Conservation (phyloP, 169 alveolate species). For the Ichthyophthirius multifiliis region DNA sequence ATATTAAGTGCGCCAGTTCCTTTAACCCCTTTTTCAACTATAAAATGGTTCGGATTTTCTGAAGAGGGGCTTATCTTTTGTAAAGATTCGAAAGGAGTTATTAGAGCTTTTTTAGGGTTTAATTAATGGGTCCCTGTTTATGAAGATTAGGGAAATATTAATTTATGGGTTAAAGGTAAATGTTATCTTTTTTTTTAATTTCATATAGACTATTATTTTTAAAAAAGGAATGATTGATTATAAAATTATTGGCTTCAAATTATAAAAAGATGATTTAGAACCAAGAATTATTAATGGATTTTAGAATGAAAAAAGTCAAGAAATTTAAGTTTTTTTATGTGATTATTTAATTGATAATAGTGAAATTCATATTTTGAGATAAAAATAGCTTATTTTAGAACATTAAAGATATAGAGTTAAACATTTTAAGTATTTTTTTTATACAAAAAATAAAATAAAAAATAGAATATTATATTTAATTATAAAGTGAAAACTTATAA, state of each 20-base stretch:
- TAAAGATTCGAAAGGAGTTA: conserved; percentile 20
- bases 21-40: conserved; percentile 14
- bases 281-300: background rate
- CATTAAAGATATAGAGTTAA: background rate
- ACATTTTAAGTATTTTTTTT: background rate
- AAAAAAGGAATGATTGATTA: background rate
- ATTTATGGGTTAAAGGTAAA: background rate
- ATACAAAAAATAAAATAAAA: background rate
- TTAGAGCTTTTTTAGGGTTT: conserved; percentile 12
- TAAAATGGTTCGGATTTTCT: conserved; percentile 31
- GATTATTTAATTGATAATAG: background rate
- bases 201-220: background rate
- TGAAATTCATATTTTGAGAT: background rate
- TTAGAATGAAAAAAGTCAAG: background rate
- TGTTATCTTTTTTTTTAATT: background rate
- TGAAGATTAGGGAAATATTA: background rate
- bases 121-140: background rate
- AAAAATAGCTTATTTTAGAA: background rate
- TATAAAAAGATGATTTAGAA: background rate
- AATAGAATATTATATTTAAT: background rate
- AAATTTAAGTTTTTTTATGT: background rate
- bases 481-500: background rate
- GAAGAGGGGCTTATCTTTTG: conserved; percentile 28
- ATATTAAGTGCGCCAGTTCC: conserved; percentile 5
- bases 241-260: background rate